Evolutionary conservation across 2,329 filamentous ascomycete genomes (phyloP).

Genomic region (Colletotrichum zoysiae): DNA sequence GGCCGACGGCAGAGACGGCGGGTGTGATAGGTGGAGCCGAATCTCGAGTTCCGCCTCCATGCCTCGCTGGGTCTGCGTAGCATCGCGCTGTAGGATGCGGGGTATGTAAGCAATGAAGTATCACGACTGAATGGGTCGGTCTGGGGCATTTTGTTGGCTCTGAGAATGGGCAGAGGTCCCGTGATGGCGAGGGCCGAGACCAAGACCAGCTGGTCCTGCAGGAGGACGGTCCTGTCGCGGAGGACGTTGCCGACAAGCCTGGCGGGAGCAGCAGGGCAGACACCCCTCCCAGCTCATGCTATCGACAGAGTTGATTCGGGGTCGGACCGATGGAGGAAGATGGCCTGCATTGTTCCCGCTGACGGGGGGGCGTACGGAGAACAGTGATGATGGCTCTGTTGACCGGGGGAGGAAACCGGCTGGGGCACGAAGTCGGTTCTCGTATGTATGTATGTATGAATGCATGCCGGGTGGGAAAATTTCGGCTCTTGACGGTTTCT

Average conservation of each 20-base stretch:
- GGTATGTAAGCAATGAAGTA: constrained; percentile 13
- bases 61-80: not conserved
- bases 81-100: constrained; percentile 19
- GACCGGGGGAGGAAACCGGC: not conserved
- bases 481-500: constrained; percentile 21
- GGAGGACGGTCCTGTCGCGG: constrained; percentile 18
- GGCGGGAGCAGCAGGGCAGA: constrained; percentile 8
- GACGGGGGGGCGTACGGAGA: not conserved
- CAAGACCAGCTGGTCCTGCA: constrained; percentile 5
- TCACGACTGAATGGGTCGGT: not conserved
- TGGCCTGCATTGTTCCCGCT: constrained; percentile 6
- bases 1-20: constrained; percentile 34
- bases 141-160: not conserved
- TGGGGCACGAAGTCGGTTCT: constrained; percentile 2
- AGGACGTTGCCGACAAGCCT: constrained; percentile 34
- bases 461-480: constrained; percentile 21
- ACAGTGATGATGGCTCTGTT: not conserved
- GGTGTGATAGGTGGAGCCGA: constrained; percentile 36
- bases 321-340: constrained; percentile 20
- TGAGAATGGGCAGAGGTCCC: not conserved
- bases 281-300: constrained; percentile 13
- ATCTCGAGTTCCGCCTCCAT: not conserved
- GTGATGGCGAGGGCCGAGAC: not conserved
- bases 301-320: not conserved
- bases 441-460: not conserved